These are phyloP conservation scores for Rhizopogon vulgaris DNA, from an alignment of 768 basidiomycete species.

Conservation along the genomic window DNA sequence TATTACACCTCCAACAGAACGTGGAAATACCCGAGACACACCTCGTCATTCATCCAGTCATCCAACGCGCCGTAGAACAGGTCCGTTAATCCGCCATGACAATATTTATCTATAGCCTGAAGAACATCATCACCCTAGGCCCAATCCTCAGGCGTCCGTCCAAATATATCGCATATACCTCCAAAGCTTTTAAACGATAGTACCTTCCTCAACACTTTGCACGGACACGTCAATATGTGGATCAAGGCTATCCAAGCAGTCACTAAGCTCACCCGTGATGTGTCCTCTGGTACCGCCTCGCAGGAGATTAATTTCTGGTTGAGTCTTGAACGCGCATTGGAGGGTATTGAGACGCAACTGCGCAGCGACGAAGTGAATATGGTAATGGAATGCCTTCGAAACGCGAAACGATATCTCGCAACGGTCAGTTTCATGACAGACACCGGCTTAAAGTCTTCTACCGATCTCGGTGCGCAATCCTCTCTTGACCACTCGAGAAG, in stretches of 20 bases:
- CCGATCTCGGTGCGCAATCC: constrained; percentile 63
- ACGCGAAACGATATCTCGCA: constrained; percentile 94
- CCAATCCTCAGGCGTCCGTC: constrained; percentile 49
- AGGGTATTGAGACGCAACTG: constrained; percentile 88
- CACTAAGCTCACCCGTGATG: constrained; percentile 92
- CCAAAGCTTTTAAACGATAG: constrained; percentile 75
- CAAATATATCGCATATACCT: constrained; percentile 73
- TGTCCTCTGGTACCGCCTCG: constrained; percentile 89
- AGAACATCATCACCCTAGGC: constrained; percentile 33
- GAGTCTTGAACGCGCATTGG: constrained; percentile 87
- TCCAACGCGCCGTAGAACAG: constrained; percentile 83
- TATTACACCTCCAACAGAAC: constrained; percentile 95
- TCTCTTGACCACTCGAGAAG: not conserved
- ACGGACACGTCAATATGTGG: constrained; percentile 93
- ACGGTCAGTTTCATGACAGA: constrained; percentile 98
- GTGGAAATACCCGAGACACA: constrained; percentile 98
- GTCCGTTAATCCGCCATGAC: constrained; percentile 13
- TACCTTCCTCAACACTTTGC: constrained; percentile 87
- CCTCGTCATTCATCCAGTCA: constrained; percentile 83
- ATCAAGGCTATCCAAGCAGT: constrained; percentile 97
- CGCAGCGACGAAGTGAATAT: constrained; percentile 87
- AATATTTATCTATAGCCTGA: constrained; percentile 5
- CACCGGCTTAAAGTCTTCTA: constrained; percentile 92
- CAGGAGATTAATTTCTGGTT: constrained; percentile 99
- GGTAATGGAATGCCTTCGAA: constrained; percentile 90